Conservation (phyloP, 305 asterid species). For the Fraxinus floribunda region DNA sequence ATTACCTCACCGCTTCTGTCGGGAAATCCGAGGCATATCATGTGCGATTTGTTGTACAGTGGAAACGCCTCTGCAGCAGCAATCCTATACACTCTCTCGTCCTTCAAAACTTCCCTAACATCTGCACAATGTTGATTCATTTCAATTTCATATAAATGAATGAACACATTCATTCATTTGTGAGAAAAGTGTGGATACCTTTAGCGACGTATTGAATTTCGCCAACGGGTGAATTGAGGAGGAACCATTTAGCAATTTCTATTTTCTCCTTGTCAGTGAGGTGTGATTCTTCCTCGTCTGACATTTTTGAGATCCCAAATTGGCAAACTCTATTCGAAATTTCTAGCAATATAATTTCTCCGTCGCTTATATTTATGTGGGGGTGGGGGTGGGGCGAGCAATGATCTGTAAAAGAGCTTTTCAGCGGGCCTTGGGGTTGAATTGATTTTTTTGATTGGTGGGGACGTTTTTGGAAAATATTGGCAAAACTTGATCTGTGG, state of each 20-base stretch:
- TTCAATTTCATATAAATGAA: conserved; percentile 5
- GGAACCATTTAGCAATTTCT: conserved; percentile 95
- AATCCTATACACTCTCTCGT: conserved; percentile 54
- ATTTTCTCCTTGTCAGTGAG: conserved; percentile 71
- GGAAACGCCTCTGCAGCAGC: conserved; percentile 87
- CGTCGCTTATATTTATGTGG: conserved; percentile 2
- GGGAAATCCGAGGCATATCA: conserved; percentile 83
- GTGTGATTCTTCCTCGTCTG: conserved; percentile 66
- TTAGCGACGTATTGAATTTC: conserved; percentile 91
- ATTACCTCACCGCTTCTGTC: conserved; percentile 91
- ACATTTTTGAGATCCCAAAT: conserved; percentile 49
- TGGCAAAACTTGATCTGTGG: background rate
- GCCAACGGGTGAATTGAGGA: conserved; percentile 92
- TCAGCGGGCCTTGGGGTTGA: background rate
- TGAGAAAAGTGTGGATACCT: conserved; percentile 39
- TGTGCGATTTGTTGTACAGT: conserved; percentile 75
- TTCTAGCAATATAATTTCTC: conserved; percentile 12
- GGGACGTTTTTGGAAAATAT: background rate
- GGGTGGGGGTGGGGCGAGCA: background rate
- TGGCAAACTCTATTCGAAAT: conserved; percentile 15
- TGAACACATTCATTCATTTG: background rate
- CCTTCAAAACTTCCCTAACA: conserved; percentile 63
- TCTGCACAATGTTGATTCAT: conserved; percentile 43
- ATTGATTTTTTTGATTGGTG: conserved; percentile 2
- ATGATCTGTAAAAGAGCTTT: conserved; percentile 10